Conservation (phyloP, 2,329 filamentous ascomycete genomes). For the Sclerotinia spermophila region DNA sequence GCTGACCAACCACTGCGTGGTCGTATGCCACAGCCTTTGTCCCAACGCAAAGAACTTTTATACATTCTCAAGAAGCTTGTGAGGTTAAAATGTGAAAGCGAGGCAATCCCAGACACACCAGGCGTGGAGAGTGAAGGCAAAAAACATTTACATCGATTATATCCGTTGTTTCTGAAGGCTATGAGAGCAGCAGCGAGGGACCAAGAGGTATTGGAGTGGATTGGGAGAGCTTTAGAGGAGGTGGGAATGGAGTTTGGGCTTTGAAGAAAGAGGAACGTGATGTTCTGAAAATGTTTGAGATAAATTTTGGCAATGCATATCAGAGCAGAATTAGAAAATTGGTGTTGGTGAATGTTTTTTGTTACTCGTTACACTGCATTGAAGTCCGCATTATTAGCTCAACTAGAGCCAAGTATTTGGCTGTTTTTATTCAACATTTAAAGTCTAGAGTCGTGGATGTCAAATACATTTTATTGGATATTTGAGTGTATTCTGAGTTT, state of each 20-base stretch:
- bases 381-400: neutral
- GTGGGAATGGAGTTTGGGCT: conserved; percentile 54
- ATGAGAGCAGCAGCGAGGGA: conserved; percentile 60
- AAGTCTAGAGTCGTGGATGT: neutral
- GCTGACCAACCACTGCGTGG: conserved; percentile 89
- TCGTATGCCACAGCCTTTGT: conserved; percentile 80
- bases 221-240: conserved; percentile 58
- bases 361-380: neutral
- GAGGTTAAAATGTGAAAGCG: conserved; percentile 63
- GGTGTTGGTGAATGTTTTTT: neutral
- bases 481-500: neutral
- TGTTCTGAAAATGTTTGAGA: conserved; percentile 8
- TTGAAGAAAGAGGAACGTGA: conserved; percentile 20
- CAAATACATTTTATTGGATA: neutral
- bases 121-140: conserved; percentile 55
- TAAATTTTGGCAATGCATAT: neutral
- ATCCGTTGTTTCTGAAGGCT: conserved; percentile 69
- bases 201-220: conserved; percentile 53
- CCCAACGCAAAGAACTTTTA: conserved; percentile 73
- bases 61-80: conserved; percentile 67
- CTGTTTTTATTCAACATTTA: neutral
- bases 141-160: conserved; percentile 77
- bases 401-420: neutral
- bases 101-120: conserved; percentile 59
- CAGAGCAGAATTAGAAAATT: neutral